These are phyloP conservation scores for Acorus gramineus DNA, from an alignment of 106 monocot species.

Conservation along the genomic window DNA sequence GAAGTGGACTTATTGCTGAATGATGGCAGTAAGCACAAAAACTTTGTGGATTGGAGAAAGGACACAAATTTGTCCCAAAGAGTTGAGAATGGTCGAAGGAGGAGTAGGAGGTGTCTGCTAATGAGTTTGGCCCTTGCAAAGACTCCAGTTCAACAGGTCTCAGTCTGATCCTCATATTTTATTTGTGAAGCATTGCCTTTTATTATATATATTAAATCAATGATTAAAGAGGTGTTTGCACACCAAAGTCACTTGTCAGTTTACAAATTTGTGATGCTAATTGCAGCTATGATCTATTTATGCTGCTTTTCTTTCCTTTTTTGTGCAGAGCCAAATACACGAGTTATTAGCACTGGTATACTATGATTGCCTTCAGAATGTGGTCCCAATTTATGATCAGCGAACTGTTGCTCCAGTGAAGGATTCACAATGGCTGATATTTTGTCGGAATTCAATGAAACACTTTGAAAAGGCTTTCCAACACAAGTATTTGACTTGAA, in stretches of 20 bases:
- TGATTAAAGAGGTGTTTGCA: too few relatives aligned
- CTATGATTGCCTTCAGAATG: conserved; percentile 95
- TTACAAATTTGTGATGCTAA: background rate
- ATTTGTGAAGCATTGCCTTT: too few relatives aligned
- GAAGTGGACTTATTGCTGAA: conserved; percentile 94
- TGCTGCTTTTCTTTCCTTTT: background rate
- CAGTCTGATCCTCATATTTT: too few relatives aligned
- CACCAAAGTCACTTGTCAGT: too few relatives aligned
- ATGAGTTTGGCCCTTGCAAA: conserved; percentile 84
- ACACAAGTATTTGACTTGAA: conserved; percentile 35
- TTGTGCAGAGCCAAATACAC: conserved; percentile 67
- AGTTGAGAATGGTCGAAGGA: conserved; percentile 82
- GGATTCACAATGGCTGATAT: conserved; percentile 61
- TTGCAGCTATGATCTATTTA: background rate
- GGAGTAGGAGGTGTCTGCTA: conserved; percentile 74
- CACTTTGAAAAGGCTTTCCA: conserved; percentile 88
- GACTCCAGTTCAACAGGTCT: conserved; percentile 53
- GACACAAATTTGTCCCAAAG: conserved; percentile 50
- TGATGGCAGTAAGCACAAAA: conserved; percentile 96
- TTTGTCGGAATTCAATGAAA: conserved; percentile 77
- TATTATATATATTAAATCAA: too few relatives aligned
- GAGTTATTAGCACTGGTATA: conserved; percentile 91
- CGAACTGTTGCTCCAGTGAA: conserved; percentile 56
- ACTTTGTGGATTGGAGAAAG: conserved; percentile 72
- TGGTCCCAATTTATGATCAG: conserved; percentile 95